Conservation (phyloP, 2,329 filamentous ascomycete species). For the Ophiostoma sp. region DNA sequence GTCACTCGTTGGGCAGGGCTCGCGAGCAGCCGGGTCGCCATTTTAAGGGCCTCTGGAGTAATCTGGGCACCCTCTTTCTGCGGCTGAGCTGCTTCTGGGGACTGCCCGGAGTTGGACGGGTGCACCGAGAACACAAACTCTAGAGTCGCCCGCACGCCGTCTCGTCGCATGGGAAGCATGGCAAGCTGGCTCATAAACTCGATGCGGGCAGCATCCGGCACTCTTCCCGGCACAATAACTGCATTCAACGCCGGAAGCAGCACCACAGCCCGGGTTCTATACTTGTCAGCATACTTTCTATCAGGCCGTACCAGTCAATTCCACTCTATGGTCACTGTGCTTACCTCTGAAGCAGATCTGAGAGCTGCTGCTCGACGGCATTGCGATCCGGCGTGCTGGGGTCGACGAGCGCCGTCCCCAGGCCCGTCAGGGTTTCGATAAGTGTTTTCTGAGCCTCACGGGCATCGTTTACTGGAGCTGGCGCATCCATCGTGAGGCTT, state of each 20-base stretch:
- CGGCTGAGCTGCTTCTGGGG: slow-evolving; percentile 37
- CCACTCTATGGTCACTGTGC: slow-evolving; percentile 17
- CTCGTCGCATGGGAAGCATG: slow-evolving; percentile 53
- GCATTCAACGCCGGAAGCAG: slow-evolving; percentile 58
- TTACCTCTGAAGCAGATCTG: slow-evolving; percentile 47
- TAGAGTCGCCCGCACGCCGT: slow-evolving; percentile 61
- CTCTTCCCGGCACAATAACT: slow-evolving; percentile 55
- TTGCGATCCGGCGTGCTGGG: slow-evolving; percentile 34
- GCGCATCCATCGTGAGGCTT: slow-evolving; percentile 21
- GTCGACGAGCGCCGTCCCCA: slow-evolving; percentile 46
- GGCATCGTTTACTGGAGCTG: slow-evolving; percentile 13
- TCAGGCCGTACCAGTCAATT: background rate
- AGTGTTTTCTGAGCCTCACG: slow-evolving; percentile 24
- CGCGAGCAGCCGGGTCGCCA: slow-evolving; percentile 57
- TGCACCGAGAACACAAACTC: slow-evolving; percentile 68
- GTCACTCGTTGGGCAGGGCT: slow-evolving; percentile 51
- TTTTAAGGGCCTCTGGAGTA: slow-evolving; percentile 60
- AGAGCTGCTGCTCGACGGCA: slow-evolving; percentile 38
- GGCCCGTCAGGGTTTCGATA: slow-evolving; percentile 35
- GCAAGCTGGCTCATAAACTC: slow-evolving; percentile 55
- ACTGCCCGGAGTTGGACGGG: slow-evolving; percentile 43
- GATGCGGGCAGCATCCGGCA: slow-evolving; percentile 55
- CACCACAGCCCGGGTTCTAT: slow-evolving; percentile 35
- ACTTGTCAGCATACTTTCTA: slow-evolving; percentile 6
- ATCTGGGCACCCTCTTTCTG: slow-evolving; percentile 58